Evolutionary conservation across 306 rosid genomes (phyloP).

Genomic region (Cucurbita argyrosperma): DNA sequence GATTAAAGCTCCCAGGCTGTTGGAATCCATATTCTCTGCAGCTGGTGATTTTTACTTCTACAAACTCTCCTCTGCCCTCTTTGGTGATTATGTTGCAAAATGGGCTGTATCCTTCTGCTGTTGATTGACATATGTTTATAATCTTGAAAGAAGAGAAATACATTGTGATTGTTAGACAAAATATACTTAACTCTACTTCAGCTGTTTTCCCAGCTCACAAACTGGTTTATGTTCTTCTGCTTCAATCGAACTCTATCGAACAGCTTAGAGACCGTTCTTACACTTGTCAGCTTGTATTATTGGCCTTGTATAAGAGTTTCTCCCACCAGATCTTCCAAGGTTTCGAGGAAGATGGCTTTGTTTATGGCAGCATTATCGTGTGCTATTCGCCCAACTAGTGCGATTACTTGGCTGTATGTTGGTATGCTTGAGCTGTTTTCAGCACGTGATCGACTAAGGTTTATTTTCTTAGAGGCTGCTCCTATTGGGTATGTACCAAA

Average conservation of each 20-base stretch:
- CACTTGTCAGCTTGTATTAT: constrained; percentile 59
- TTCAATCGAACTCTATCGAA: constrained; percentile 72
- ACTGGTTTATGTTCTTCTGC: constrained; percentile 85
- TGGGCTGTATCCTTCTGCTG: constrained; percentile 78
- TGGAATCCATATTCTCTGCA: constrained; percentile 62
- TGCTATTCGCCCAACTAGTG: constrained; percentile 83
- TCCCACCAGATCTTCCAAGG: constrained; percentile 13
- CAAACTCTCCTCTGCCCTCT: constrained; percentile 48
- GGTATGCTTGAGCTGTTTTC: constrained; percentile 54
- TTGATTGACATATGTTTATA: not conserved
- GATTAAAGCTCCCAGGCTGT: constrained; percentile 72
- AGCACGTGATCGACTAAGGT: constrained; percentile 31
- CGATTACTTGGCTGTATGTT: constrained; percentile 68
- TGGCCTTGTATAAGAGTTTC: constrained; percentile 79
- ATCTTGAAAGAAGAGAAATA: not conserved
- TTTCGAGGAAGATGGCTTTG: constrained; percentile 72
- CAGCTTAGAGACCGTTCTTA: constrained; percentile 79
- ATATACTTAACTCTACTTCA: constrained; percentile 41
- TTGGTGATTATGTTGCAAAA: constrained; percentile 49
- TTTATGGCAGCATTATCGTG: constrained; percentile 63
- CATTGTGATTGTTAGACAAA: not conserved
- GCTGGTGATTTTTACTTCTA: constrained; percentile 73
- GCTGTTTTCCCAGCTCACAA: constrained; percentile 74
- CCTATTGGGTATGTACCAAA: constrained; percentile 63
- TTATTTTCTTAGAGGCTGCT: constrained; percentile 60